Evolutionary conservation across 2,329 filamentous ascomycete genomes (phyloP).

Genomic region (Clonostachys byssicola): DNA sequence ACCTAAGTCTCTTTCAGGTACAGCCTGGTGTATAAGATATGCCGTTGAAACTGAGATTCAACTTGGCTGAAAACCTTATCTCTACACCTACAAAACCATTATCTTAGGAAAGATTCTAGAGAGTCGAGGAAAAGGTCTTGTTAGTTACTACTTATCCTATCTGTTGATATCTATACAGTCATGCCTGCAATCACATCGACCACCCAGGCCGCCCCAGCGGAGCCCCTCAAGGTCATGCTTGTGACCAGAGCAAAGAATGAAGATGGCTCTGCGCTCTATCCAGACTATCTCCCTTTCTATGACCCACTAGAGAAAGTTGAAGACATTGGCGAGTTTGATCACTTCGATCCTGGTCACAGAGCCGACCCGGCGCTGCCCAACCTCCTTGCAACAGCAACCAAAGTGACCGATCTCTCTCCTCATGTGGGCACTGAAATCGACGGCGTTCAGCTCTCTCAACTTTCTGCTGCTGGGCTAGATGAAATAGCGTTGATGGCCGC

Average conservation of each 20-base stretch:
- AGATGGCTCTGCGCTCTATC: not conserved
- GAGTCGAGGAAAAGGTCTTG: too few relatives aligned
- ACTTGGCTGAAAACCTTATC: too few relatives aligned
- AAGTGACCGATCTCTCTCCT: conserved; percentile 10
- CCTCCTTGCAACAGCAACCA: conserved; percentile 11
- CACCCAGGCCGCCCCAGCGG: not conserved
- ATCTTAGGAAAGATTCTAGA: too few relatives aligned
- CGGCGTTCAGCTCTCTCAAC: conserved; percentile 30
- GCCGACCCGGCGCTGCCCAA: conserved; percentile 12
- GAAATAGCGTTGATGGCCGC: conserved; percentile 34
- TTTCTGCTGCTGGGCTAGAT: conserved; percentile 31
- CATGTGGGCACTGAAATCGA: conserved; percentile 32
- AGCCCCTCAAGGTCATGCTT: not conserved
- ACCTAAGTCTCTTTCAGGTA: too few relatives aligned
- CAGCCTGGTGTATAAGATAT: too few relatives aligned
- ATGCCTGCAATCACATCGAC: not conserved
- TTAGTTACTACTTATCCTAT: too few relatives aligned
- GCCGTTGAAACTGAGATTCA: too few relatives aligned
- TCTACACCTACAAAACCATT: too few relatives aligned
- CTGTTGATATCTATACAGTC: too few relatives aligned
- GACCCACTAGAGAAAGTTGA: conserved; percentile 6
- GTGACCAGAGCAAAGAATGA: not conserved
- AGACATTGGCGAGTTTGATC: conserved; percentile 24
- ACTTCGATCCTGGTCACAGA: conserved; percentile 55
- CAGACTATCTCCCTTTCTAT: not conserved